phyloP scores from a whole-genome alignment of 2,329 filamentous ascomycete genomes.

The Hymenoscyphus salicellus region DNA sequence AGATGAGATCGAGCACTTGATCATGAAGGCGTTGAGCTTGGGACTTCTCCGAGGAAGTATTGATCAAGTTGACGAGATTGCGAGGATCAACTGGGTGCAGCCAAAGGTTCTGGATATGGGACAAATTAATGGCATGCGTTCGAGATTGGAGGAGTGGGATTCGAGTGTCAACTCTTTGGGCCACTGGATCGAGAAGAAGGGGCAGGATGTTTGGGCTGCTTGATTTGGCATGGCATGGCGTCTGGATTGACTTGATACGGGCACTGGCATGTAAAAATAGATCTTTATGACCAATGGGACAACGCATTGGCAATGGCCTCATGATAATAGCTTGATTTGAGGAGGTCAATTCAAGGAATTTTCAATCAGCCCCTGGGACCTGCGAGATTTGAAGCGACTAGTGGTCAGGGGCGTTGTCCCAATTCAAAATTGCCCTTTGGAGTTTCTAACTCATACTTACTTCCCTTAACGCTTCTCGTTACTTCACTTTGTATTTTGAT shows the following conservation, averaged over 20 bases:
- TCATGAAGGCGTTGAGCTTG: conserved; percentile 98
- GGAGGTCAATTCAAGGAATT: not conserved
- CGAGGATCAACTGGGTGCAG: conserved; percentile 97
- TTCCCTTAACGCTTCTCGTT: no score
- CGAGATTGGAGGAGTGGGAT: conserved; percentile 89
- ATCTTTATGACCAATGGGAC: conserved; percentile 24
- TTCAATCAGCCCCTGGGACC: no score
- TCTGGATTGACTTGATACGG: conserved; percentile 24
- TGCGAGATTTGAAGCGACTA: no score
- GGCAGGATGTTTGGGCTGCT: conserved; percentile 93
- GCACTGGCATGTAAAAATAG: conserved; percentile 33
- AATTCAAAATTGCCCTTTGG: no score
- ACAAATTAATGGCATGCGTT: conserved; percentile 91
- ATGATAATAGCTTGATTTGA: not conserved
- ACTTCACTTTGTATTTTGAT: no score
- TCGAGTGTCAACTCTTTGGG: conserved; percentile 92
- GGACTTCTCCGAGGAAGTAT: conserved; percentile 88
- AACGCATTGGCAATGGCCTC: conserved; percentile 14
- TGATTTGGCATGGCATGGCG: conserved; percentile 42
- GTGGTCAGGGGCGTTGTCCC: no score
- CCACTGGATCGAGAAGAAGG: conserved; percentile 92
- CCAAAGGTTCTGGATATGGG: conserved; percentile 95
- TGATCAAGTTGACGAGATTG: conserved; percentile 91
- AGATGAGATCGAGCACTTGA: conserved; percentile 92
- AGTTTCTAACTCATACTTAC: no score